Conservation (phyloP, 345 rosid species). For the Sonneratia caseolaris region DNA sequence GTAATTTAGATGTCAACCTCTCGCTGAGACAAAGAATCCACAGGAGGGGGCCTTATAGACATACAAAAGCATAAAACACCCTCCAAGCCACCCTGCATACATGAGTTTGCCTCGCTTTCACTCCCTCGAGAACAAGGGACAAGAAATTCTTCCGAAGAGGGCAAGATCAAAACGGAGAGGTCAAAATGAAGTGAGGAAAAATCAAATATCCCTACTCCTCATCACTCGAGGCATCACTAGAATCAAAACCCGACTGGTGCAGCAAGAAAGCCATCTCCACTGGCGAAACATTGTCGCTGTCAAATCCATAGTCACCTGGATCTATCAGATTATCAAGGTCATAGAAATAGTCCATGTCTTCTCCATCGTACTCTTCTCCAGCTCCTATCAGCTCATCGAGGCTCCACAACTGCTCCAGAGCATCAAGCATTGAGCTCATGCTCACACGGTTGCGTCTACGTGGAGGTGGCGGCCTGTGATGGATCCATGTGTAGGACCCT, state of each 20-base stretch:
- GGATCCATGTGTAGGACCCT: constrained; percentile 72
- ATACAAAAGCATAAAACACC: not conserved
- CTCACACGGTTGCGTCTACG: constrained; percentile 29
- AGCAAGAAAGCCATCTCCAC: constrained; percentile 42
- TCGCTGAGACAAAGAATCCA: not conserved
- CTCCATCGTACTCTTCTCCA: constrained; percentile 14
- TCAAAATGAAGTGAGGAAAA: not conserved
- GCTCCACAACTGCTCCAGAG: constrained; percentile 29
- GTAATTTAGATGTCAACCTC: not conserved
- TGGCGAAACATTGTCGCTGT: constrained; percentile 33
- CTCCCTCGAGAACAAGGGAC: not conserved
- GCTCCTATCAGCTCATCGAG: constrained; percentile 22
- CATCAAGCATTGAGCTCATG: constrained; percentile 37
- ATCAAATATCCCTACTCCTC: constrained; percentile 28
- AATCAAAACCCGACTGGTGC: constrained; percentile 32
- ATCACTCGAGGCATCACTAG: constrained; percentile 40
- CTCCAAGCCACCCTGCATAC: not conserved
- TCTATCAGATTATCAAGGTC: constrained; percentile 13
- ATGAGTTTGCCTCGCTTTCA: not conserved
- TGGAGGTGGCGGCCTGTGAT: constrained; percentile 60
- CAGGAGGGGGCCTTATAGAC: not conserved
- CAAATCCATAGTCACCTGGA: constrained; percentile 35
- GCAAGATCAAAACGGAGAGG: not conserved
- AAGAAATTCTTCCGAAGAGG: not conserved
- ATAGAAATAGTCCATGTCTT: constrained; percentile 1